These are phyloP conservation scores for Xylaria longipes DNA, from an alignment of 495 filamentous ascomycete species.

Conservation along the genomic window DNA sequence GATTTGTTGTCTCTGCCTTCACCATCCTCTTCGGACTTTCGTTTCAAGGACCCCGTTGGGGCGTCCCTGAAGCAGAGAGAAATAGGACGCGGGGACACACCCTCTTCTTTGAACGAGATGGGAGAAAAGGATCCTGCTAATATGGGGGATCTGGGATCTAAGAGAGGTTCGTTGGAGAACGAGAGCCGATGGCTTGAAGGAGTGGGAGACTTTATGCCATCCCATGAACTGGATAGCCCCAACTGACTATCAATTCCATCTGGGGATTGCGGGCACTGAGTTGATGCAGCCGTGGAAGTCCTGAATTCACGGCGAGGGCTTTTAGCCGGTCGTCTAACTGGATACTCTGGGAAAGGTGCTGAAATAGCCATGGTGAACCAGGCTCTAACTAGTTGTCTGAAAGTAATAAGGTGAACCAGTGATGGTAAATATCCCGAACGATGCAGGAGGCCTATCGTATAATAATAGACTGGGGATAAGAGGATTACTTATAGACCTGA, in stretches of 20 bases:
- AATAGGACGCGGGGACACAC: neutral
- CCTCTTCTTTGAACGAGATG: neutral
- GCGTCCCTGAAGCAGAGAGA: neutral
- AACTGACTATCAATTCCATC: neutral
- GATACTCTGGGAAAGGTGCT: neutral
- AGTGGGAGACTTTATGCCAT: neutral
- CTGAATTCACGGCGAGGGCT: neutral
- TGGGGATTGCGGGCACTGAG: neutral
- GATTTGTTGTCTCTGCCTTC: neutral
- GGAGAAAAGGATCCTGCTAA: neutral
- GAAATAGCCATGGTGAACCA: conserved; percentile 11
- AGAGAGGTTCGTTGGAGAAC: neutral
- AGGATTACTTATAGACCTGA: conserved; percentile 34
- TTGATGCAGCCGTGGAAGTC: neutral
- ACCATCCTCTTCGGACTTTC: neutral
- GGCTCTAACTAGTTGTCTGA: neutral
- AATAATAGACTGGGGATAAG: neutral
- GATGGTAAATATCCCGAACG: neutral
- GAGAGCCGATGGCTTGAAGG: neutral
- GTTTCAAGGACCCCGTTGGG: neutral
- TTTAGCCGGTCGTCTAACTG: neutral
- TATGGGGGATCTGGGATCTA: neutral
- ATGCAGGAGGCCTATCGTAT: neutral
- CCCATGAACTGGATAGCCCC: neutral
- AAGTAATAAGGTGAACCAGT: neutral